Evolutionary conservation across 371 early-diverging fungal species (phyloP), one percentile per base, ranked within the genome.

Genomic region (Mucor indicus): DNA sequence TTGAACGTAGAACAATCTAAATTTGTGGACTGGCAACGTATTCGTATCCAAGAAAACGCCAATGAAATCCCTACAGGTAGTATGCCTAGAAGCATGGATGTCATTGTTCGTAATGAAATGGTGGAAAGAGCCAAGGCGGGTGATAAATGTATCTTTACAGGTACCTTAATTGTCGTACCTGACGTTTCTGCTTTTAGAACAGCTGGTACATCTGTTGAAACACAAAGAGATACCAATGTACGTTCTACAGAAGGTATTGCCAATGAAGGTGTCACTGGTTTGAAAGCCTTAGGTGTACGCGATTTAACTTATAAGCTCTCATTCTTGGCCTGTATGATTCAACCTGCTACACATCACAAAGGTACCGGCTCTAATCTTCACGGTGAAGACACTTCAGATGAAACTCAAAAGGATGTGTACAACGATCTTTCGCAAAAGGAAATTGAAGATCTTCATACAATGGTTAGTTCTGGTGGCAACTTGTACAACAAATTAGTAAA

Each of bases 21-120:
- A 53, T 99, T 99, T 69, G 84, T 84, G 27, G 98, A 99, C 73
- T 99, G 98, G 98, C 99, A 99, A 77, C 87, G 92, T 57, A 84
- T 99, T 21, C 81, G 98, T 23, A 83, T 99, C 38, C 99, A 99
- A 72, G 99, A 99, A 75, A 95, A 94, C 57, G 80, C 98, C 19
- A 86, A 89, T 44, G 99, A 99, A 61, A 97, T 98, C 39, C 99
- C 99, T 13, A 86, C 93, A 9, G 99, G 99, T 39, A 89, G 91
- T 53, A 96, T 99, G 91, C 99, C 99, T 24, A 70, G 99, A 68
- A 92, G 88, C 15, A 79, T 99, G 68, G 99, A 99, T 59, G 95
- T 99, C 4, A 94, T 99, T 57, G 79, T 99, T 39, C 84, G 99
- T 38, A 87, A 95, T 53, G 99, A 97, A 48, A 79, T 94, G 61